Evolutionary conservation across 1,284 basidiomycete species (phyloP), one percentile per base, ranked within the genome.

Genomic region (Melampsora occidentalis): DNA sequence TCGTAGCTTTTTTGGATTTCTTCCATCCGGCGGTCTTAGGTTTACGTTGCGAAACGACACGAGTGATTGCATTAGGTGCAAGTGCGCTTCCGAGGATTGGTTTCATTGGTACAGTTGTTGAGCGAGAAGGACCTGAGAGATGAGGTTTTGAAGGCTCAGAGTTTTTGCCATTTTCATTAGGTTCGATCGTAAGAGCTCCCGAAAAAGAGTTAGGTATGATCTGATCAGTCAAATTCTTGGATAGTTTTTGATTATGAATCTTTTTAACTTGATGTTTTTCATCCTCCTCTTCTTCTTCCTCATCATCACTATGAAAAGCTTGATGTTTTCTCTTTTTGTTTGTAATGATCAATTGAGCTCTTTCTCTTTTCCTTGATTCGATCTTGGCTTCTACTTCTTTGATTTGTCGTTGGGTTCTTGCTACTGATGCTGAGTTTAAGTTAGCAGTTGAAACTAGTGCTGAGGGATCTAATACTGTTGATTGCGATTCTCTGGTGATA

Each of bases 361-460:
- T 49, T 67, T 68, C 35, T 61, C 65, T 76, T 25, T 61, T 66
- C 14, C 67, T 61, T 14, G 28, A 51, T 59, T 76, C 73, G 14
- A 75, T 66, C 14, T 68, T 57, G 42, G 65, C 65, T 35, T 42
- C 53, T 57, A 59, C 46, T 14, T 66, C 49, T 64, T 64, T 28
- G 10, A 39, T 46, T 62, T 76, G 46, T 64, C 59, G 33, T 61
- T 76, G 73, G 18, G 67, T 61, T 22, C 59, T 25, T 46, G 64
- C 49, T 64, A 69, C 46, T 16, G 65, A 69, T 42, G 65, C 67
- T 20, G 72, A 67, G 39, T 65, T 66, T 39, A 76, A 67, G 31
- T 69, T 53, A 31, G 73, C 65, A 7, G 73, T 76, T 7, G 73
- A 76, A 42, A 76, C 63, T 35, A 76, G 64, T 14, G 65, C 73